Evolutionary conservation across 257 asterid species (phyloP).

Genomic region (Apocynum venetum): DNA sequence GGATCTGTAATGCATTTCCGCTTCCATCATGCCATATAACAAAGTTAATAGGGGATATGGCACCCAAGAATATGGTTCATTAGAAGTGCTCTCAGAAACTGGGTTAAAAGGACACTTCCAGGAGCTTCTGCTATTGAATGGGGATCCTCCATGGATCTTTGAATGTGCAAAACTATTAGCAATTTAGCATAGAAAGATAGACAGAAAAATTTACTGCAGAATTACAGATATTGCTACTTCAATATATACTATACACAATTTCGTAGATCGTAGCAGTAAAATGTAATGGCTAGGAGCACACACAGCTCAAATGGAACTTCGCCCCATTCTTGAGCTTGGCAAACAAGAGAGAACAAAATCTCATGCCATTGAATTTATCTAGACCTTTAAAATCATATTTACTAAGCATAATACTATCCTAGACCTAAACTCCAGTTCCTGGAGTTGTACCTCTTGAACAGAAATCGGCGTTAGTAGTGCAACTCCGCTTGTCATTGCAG

Average conservation of each 20-base stretch:
- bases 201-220: not conserved
- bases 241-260: not conserved
- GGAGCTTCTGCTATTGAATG: too few species aligned
- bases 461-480: slow-evolving; percentile 16
- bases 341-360: slow-evolving; percentile 15
- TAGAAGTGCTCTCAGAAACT: too few species aligned
- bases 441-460: slow-evolving; percentile 44
- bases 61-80: too few species aligned
- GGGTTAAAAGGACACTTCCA: too few species aligned
- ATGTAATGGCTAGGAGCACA: slow-evolving; percentile 12
- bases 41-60: too few species aligned
- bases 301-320: slow-evolving; percentile 49
- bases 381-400: not conserved
- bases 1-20: too few species aligned
- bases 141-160: too few species aligned
- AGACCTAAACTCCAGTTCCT: slow-evolving; percentile 39
- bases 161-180: not conserved
- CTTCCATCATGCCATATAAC: too few species aligned
- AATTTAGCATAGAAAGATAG: not conserved
- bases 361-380: slow-evolving; percentile 4
- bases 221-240: not conserved
- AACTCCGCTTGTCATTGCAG: slow-evolving; percentile 38
- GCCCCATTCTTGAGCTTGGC: slow-evolving; percentile 53
- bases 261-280: not conserved
- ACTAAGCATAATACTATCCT: not conserved